phyloP scores from a whole-genome alignment of 2,329 filamentous ascomycete genomes.

The Ceratocystis harringtonii region DNA sequence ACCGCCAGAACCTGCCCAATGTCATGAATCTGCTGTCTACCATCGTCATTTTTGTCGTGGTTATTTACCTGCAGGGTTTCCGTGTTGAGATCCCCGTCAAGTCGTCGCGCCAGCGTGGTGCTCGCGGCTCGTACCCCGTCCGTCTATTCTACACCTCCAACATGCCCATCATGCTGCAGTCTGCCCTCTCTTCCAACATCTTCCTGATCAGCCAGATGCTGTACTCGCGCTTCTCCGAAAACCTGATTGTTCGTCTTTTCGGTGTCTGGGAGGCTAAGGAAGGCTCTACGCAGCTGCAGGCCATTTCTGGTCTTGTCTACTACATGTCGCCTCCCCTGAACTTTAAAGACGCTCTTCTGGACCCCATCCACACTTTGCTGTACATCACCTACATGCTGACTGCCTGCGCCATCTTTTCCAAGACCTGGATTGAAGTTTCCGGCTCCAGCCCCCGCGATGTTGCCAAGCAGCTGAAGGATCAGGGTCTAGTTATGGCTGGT shows the following conservation, averaged over 20 bases:
- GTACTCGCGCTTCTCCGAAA: constrained; percentile 97
- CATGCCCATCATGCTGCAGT: constrained; percentile 99
- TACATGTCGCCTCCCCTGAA: constrained; percentile 99
- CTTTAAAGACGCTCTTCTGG: constrained; percentile 91
- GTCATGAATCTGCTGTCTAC: constrained; percentile 97
- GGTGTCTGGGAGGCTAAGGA: constrained; percentile 98
- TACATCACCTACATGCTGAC: constrained; percentile 98
- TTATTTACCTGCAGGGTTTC: constrained; percentile 99
- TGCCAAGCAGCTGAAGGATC: constrained; percentile 98
- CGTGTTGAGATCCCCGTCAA: constrained; percentile 99
- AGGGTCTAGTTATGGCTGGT: constrained; percentile 97
- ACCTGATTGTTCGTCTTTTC: constrained; percentile 91
- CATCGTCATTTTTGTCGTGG: constrained; percentile 81
- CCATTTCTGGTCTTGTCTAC: constrained; percentile 86
- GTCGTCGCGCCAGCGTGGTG: constrained; percentile 95
- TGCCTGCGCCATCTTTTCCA: constrained; percentile 95
- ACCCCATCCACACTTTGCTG: constrained; percentile 89
- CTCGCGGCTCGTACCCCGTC: constrained; percentile 93
- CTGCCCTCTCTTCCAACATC: constrained; percentile 93
- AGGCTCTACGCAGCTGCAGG: constrained; percentile 87
- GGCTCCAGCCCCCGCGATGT: constrained; percentile 95
- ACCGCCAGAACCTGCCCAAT: constrained; percentile 98
- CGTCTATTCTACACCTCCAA: constrained; percentile 99
- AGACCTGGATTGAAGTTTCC: constrained; percentile 99
- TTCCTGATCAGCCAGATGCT: constrained; percentile 99